Evolutionary conservation across 148 eudicot species (phyloP).

Genomic region (Arbutus unedo): DNA sequence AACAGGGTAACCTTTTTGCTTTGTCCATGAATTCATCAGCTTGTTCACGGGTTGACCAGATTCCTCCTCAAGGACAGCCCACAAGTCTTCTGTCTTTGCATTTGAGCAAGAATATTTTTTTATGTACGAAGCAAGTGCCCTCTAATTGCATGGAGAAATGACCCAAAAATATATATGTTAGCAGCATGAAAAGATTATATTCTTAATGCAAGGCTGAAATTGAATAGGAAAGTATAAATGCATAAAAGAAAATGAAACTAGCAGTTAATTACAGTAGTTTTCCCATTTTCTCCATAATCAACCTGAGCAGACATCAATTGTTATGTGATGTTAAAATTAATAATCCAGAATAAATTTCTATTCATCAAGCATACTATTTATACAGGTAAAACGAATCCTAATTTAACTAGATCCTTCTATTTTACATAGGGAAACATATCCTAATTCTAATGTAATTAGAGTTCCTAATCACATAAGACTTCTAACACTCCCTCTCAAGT

Average conservation of each 20-base stretch:
- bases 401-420: no score
- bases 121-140: slow-evolving; percentile 84
- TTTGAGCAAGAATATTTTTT: slow-evolving; percentile 85
- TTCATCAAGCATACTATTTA: no score
- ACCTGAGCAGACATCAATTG: background rate
- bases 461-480: no score
- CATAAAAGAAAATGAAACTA: background rate
- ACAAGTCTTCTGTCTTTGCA: slow-evolving; percentile 94
- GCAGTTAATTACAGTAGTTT: background rate
- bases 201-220: background rate
- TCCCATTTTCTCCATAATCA: slow-evolving; percentile 11
- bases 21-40: slow-evolving; percentile 92
- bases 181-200: background rate
- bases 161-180: background rate
- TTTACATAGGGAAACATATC: no score
- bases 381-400: background rate
- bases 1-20: slow-evolving; percentile 94
- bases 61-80: slow-evolving; percentile 89
- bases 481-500: no score
- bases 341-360: no score
- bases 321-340: no score
- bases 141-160: slow-evolving; percentile 39
- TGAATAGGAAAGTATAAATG: background rate
- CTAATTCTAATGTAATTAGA: no score
- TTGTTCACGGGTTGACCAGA: slow-evolving; percentile 87